A percentile compares a stretch with the other conserved stretches of the same genome.
phyloP scores from a whole-genome alignment of 192 early-diverging fungal genomes.

The Coemansia erecta region DNA sequence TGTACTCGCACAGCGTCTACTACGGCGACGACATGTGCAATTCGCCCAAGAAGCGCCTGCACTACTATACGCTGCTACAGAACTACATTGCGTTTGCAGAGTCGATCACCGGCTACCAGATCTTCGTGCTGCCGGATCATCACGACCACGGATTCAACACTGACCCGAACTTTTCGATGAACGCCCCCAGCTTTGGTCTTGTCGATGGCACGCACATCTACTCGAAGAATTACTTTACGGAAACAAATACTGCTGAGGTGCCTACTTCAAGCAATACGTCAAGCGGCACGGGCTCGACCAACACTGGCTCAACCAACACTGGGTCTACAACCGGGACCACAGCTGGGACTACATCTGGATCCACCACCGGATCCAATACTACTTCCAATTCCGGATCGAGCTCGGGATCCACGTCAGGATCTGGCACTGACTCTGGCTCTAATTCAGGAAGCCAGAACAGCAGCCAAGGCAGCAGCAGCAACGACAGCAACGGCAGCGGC shows the following conservation, averaged over 20 bases:
- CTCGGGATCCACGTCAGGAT: not conserved
- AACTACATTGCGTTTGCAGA: constrained; percentile 22
- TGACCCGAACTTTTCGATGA: constrained; percentile 7
- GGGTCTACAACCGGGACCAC: not conserved
- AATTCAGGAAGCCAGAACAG: not conserved
- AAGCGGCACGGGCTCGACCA: too few relatives aligned
- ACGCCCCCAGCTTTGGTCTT: not conserved
- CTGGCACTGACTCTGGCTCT: too few relatives aligned
- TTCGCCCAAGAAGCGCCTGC: constrained; percentile 3
- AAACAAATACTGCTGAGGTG: not conserved
- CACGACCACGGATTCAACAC: constrained; percentile 4
- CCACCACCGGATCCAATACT: not conserved
- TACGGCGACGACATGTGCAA: constrained; percentile 14
- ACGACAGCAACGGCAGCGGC: not conserved
- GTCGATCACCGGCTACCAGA: constrained; percentile 8
- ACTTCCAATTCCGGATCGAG: not conserved
- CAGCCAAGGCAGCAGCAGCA: not conserved
- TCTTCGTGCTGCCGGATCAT: constrained; percentile 1
- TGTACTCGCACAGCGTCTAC: constrained; percentile 19
- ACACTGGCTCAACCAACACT: not conserved
- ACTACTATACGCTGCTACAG: constrained; percentile 17
- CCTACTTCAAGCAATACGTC: too few relatives aligned
- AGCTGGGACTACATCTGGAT: not conserved
- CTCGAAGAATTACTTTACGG: not conserved
- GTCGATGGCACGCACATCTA: not conserved